Evolutionary conservation across 148 eudicot genomes (phyloP), one percentile per base, ranked within the genome.

Genomic region (Cornus kousa): DNA sequence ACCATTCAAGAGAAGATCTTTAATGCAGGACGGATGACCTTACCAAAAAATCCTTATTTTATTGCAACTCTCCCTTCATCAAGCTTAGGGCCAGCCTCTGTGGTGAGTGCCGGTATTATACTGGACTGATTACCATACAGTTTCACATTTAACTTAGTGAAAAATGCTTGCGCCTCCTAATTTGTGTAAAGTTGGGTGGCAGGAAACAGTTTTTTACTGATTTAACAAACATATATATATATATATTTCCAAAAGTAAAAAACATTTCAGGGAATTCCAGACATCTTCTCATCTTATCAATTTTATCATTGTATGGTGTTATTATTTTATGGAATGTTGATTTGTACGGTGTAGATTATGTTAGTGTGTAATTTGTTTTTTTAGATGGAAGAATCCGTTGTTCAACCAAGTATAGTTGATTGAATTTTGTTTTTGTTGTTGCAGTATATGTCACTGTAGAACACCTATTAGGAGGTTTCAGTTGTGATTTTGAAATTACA

Each of bases 81-180:
- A 75, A 3, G 5, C 3, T 5, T 2, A 2, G 1, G 3, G 28
- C 28, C 28, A 28, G 28, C 28, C 28, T 28, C 28, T 1, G 28
- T 28, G 71, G 78, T 76, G 71, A 76, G 78, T 55, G 24, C 13
- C 28, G 60, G 39, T 43, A 35, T 76, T 39, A 14, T 76, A 43
- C 17, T 53, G 59, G 19, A 53, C 59, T 11, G 5, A 11, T 53
- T 53, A 1, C 19, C 2, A 11, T 53, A 16, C 19, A 16, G 59
- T 53, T 11, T 53, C 17, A 53, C 17, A 53, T 53, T 53, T 53
- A 53, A 14, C 37, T 53, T 16, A 2, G 17, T 53, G 13, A 53
- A 11, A 39, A 4, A 39, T 7, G 37, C 3, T 35, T 1, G 37
- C 37, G 4, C 37, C 5, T 35, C 37, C 37, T 35, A 35, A 2